Evolutionary conservation across 495 filamentous ascomycete genomes (phyloP), one percentile per base, ranked within the genome.

Genomic region (Daldinia caldariorum): DNA sequence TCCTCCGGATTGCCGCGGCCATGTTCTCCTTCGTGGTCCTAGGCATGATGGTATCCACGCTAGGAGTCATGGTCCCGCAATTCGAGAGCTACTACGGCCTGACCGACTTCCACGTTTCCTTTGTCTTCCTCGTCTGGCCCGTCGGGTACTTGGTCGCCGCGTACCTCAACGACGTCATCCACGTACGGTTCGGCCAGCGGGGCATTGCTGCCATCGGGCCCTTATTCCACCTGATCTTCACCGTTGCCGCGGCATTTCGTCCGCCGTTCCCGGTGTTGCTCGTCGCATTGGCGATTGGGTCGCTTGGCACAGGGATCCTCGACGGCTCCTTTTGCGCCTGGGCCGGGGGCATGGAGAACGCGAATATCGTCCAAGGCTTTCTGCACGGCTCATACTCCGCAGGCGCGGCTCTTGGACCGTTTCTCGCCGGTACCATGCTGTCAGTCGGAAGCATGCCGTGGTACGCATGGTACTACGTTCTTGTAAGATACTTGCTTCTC

Each of bases 281-380:
- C 14, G 68, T 83, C 7, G 83, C 84, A 5, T 87, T 89, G 73
- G 81, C 88, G 58, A 61, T 90, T 12, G 75, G 85, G 0, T 91
- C 90, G 0, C 82, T 89, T 38, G 90, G 89, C 1, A 80, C 84
- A 22, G 89, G 87, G 5, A 74, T 88, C 37, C 85, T 86, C 53
- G 81, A 92, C 32, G 87, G 89, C 0, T 80, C 89, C 41, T 90
- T 87, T 71, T 92, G 92, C 70, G 87, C 90, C 5, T 92, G 89
- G 77, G 86, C 87, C 47, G 89, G 89, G 3, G 90, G 88, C 51
- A 80, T 92, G 53, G 80, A 85, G n/a, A 86, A 88, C 39, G 76
- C 83, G 1, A 90, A 89, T 16, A 83, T 85, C 6, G 79, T 88
- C 16, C 83, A 92, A 2, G 88, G 90, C 0, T 78, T 84, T 50